Base-by-base conservation (phyloP, 2,329 filamentous ascomycete species). In the Aspergillus tamarii region DNA sequence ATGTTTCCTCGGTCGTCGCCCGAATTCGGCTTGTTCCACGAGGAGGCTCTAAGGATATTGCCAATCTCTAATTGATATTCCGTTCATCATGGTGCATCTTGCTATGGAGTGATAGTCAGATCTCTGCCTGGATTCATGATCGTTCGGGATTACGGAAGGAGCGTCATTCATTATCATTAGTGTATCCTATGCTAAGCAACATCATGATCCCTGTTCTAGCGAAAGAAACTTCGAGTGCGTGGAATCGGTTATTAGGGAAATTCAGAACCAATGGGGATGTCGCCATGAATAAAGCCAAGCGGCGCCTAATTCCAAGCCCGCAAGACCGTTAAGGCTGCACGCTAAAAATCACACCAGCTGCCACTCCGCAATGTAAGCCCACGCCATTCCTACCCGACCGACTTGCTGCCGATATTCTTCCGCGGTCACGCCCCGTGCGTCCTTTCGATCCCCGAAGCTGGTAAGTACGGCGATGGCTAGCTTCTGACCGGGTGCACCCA, bases 401-500 rank as follows among this genome's bases (percentile, higher is more conserved):
- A 79, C 79, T 67, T 81, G 81, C 46, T 79, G 75, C 69, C 77
- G 77, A 72, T 82, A 87, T 69, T 85, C 81, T 56, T 78, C 70
- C 16, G 75, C 73, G 2, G 80, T 84, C 66, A 89, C 66, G 0
- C 87, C 87, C 57, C 85, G 80, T 3, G 79, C 84, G 71, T 87
- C 83, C 52, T 79, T 74, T 26, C 74, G 78, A 56, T 82, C 85
- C 8, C 77, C 80, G 61, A 87, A 84, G 28, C 72, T 81, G 14
- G 79, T 87, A 43, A 96, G 81, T 23, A 87, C 86, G 62, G 86
- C 86, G 34, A 95, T 77, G 67, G 84, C 84, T 7, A 94, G 80
- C 59, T 84, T 87, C 77, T 93, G 87, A 0, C 92, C 92, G 0
- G 88, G 86, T 0, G 82, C 82, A 1, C 92, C 92, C 23, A 96